Base-by-base conservation (phyloP, 202 grass and related monocot species). In the Elaeis oleifera region DNA sequence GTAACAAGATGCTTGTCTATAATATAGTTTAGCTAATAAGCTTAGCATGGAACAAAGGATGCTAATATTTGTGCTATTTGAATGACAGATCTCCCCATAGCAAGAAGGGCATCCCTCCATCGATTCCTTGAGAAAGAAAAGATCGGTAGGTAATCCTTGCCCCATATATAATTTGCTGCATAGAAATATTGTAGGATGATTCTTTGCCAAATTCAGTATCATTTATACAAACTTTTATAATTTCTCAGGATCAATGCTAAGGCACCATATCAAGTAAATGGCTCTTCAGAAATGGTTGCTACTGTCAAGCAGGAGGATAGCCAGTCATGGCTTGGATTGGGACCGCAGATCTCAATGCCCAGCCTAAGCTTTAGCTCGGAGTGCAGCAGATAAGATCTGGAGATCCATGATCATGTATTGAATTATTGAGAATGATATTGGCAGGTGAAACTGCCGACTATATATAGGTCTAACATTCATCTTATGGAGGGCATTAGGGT, bases 81-180 rank as follows among this genome's bases (percentile, higher is more conserved):
- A 13, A 44, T 44, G 36, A 9, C 51, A 72, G 72, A 75, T 51
- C 23, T 73, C 18, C 78, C 81, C 6, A 79, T 92, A 23, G 81
- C 89, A 3, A 84, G 83, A 77, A 90, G 78, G 74, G 71, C 58
- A 11, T 86, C 88, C 0, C 80, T 90, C 21, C 32, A 81, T 55
- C 64, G 81, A 36, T 88, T 94, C 61, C 78, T 88, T 2, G 53
- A 79, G 44, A 94, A 94, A 88, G 89, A 83, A 94, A 88, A 64
- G 57, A 80, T n/a, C 76, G 81, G 89, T 88, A 69, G 71, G 58
- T 53, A n/a, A 16, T 61, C 58, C 18, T 54, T 51, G 13, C 58
- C 21, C 22, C 5, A 23, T n/a, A n/a, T n/a, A n/a, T n/a, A 18
- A 18, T 31, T 79, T 27, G 36, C 36, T 51, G 16, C 18, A 17